Conservation (phyloP, 2,329 filamentous ascomycete species). For the Didymella sp. region DNA sequence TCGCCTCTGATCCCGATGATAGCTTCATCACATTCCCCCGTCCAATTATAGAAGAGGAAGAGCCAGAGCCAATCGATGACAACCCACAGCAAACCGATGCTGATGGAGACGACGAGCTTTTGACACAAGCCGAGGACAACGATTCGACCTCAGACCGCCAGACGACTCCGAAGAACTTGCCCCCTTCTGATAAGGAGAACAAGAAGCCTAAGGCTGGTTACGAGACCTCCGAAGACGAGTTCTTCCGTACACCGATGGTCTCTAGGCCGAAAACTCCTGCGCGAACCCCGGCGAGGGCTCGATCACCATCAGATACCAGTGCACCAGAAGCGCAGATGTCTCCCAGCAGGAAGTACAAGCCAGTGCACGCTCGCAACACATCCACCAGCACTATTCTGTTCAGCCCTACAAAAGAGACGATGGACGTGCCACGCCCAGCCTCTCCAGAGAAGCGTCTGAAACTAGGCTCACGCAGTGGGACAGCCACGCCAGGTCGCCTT, state of each 20-base stretch:
- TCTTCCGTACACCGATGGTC: constrained; percentile 54
- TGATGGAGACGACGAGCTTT: constrained; percentile 89
- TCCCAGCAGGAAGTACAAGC: constrained; percentile 39
- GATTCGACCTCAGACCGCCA: constrained; percentile 39
- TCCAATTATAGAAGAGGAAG: constrained; percentile 56
- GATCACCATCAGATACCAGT: constrained; percentile 43
- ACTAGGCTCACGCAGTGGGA: constrained; percentile 42
- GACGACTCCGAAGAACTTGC: constrained; percentile 25
- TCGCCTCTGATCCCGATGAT: constrained; percentile 64
- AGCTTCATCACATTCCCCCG: constrained; percentile 39
- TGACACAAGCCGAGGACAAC: constrained; percentile 72
- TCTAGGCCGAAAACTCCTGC: constrained; percentile 36
- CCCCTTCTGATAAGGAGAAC: constrained; percentile 38
- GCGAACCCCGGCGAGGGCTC: constrained; percentile 29
- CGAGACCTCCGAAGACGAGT: constrained; percentile 51
- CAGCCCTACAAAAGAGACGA: constrained; percentile 64
- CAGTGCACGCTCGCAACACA: constrained; percentile 72
- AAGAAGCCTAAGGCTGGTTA: constrained; percentile 33
- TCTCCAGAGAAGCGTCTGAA: constrained; percentile 42
- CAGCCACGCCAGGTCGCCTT: constrained; percentile 43
- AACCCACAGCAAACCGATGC: constrained; percentile 73
- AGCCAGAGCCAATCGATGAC: constrained; percentile 51
- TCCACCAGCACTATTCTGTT: constrained; percentile 87
- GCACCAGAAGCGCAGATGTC: constrained; percentile 44
- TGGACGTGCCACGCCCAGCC: constrained; percentile 44